A percentile compares a stretch with the other conserved stretches of the same genome.
These are phyloP conservation scores for Hymenoscyphus albidus DNA, from an alignment of 2,329 filamentous ascomycete genomes.

Conservation along the genomic window DNA sequence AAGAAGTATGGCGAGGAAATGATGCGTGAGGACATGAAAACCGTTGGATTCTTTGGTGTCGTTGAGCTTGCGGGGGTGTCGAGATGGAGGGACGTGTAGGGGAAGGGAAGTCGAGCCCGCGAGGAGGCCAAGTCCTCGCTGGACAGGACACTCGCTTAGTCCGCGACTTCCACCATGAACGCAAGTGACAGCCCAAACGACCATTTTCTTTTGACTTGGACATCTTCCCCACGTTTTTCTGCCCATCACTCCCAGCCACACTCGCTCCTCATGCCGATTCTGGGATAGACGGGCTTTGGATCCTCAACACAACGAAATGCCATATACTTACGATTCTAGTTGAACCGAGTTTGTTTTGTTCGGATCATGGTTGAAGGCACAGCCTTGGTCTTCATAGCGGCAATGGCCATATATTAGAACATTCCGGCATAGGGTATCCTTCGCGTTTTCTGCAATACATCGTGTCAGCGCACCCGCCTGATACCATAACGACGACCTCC, in stretches of 20 bases:
- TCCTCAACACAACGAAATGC: slow-evolving; percentile 7
- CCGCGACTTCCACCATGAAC: neutral
- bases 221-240: neutral
- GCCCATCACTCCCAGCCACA: neutral
- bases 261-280: neutral
- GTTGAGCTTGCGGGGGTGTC: neutral
- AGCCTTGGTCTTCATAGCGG: slow-evolving; percentile 84
- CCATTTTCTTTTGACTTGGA: neutral
- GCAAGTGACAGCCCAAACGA: neutral
- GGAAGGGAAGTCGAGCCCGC: neutral
- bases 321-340: slow-evolving; percentile 47
- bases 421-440: slow-evolving; percentile 88
- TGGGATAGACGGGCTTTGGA: neutral
- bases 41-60: neutral
- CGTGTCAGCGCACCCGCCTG: slow-evolving; percentile 20
- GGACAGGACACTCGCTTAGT: neutral
- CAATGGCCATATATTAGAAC: slow-evolving; percentile 92
- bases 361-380: slow-evolving; percentile 83
- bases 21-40: neutral
- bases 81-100: neutral
- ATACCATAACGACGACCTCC: neutral
- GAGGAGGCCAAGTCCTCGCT: neutral
- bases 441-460: slow-evolving; percentile 59
- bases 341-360: slow-evolving; percentile 51
- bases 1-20: neutral